Base-by-base conservation (phyloP, 768 basidiomycete species). In the Mycena leptocephala region DNA sequence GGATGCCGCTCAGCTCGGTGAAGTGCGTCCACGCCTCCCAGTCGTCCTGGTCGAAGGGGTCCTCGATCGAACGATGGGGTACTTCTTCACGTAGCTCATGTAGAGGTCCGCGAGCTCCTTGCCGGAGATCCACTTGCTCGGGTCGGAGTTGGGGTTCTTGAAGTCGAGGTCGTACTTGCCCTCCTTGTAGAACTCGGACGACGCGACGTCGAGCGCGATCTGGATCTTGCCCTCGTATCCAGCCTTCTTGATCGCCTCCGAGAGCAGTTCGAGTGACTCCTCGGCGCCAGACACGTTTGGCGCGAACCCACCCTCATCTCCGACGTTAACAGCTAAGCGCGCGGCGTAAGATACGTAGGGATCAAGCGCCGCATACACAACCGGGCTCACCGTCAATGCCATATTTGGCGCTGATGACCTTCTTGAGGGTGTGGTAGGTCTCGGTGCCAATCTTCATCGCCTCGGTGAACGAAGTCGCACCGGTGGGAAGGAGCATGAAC, bases 11-110 rank as follows among this genome's bases (percentile, higher is more conserved):
- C 77, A 92, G 86, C 81, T 88, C 86, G 80, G 95, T 98, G 88
- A 99, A 96, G 90, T 97, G 93, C 43, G 92, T 88, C 98, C 98
- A 99, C 51, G 97, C 96, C 84, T 96, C 97, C 96, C 97, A 99
- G 89, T 99, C 98, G 84, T 99, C 98, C 89, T 99, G 97, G 87
- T 99, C 98, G 88, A 99, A 99, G 85, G 98, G 98, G 86, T 99
- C 98, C 88, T 98, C 97, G 80, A 97, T 92, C 37, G 96, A 97
- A 96, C 92, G 79, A 99, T 99, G 75, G 97, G 97, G 90, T 99
- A 99, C 88, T 97, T 95, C 87, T 96, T 90, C 84, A 95, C 87
- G 84, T 96, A 96, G 81, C 89, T 82, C 79, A 97, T 85, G 91
- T 99, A 99, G 81, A 97, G 89, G 65, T 97, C 95, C 28, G 97